A percentile compares a stretch with the other conserved stretches of the same genome.
phyloP scores from a whole-genome alignment of 306 rosid species.

The Ceratonia siliqua region DNA sequence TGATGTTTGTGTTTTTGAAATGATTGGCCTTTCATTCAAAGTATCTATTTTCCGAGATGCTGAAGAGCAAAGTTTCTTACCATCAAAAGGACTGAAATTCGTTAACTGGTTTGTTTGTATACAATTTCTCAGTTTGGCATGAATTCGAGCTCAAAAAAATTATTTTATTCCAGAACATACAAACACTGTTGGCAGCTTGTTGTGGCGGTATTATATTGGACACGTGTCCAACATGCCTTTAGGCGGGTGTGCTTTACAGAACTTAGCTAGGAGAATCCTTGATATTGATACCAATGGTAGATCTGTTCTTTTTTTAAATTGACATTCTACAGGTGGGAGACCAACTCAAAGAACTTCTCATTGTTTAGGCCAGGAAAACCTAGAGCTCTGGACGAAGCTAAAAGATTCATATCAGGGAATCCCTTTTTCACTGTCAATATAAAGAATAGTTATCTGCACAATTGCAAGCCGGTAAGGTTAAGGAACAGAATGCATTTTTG shows the following conservation, averaged over 20 bases:
- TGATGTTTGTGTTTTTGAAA: conserved; percentile 27
- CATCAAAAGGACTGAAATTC: conserved; percentile 24
- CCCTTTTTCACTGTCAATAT: conserved; percentile 7
- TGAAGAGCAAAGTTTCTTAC: neutral
- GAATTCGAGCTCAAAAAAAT: neutral
- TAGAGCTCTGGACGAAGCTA: neutral
- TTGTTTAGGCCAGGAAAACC: neutral
- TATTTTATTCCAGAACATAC: no score
- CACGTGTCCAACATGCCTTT: no score
- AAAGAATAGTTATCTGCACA: neutral
- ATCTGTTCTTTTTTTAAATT: no score
- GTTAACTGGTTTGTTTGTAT: neutral
- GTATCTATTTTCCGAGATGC: neutral
- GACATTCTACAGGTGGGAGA: neutral
- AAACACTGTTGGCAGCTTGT: no score
- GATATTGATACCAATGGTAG: neutral
- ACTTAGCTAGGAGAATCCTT: neutral
- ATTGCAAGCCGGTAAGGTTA: neutral
- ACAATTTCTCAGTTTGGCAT: neutral
- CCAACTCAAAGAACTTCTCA: neutral
- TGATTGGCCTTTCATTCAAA: neutral
- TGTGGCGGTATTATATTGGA: no score
- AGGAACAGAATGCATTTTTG: neutral
- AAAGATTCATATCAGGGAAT: neutral
- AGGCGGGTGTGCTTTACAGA: neutral